Conservation (phyloP, 371 early-diverging fungal genomes). For the Mucor ambiguus region DNA sequence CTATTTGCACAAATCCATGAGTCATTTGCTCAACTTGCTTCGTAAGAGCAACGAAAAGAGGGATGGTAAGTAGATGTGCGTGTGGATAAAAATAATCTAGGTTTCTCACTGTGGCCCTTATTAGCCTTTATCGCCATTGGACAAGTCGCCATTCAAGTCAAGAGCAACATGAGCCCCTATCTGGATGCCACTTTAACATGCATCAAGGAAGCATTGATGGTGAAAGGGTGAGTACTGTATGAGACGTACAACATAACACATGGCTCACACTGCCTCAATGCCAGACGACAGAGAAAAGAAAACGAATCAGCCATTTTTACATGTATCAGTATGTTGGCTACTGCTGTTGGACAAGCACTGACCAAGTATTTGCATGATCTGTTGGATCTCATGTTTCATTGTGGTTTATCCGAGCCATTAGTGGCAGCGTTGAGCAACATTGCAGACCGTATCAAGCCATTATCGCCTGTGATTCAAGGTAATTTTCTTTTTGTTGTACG, state of each 20-base stretch:
- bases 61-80: conserved; percentile 52
- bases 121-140: conserved; percentile 88
- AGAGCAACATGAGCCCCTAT: conserved; percentile 81
- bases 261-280: not conserved
- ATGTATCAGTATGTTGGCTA: conserved; percentile 88
- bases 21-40: conserved; percentile 74
- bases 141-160: conserved; percentile 82
- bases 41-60: conserved; percentile 81
- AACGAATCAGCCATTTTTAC: conserved; percentile 77
- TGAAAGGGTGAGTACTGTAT: conserved; percentile 36
- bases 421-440: conserved; percentile 83
- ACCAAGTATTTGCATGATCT: conserved; percentile 87
- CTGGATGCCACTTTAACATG: conserved; percentile 73
- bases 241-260: not conserved
- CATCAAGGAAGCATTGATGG: conserved; percentile 75
- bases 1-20: conserved; percentile 78
- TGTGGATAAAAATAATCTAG: no score
- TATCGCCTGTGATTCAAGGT: conserved; percentile 90
- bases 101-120: not conserved
- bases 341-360: conserved; percentile 88
- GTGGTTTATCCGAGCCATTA: conserved; percentile 84
- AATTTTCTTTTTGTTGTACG: not conserved
- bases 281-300: conserved; percentile 59
- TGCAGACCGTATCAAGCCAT: conserved; percentile 79
- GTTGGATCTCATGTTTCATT: conserved; percentile 89